Conservation (phyloP, 805 yeast genomes). For the Wickerhamomyces rabaulensis region DNA sequence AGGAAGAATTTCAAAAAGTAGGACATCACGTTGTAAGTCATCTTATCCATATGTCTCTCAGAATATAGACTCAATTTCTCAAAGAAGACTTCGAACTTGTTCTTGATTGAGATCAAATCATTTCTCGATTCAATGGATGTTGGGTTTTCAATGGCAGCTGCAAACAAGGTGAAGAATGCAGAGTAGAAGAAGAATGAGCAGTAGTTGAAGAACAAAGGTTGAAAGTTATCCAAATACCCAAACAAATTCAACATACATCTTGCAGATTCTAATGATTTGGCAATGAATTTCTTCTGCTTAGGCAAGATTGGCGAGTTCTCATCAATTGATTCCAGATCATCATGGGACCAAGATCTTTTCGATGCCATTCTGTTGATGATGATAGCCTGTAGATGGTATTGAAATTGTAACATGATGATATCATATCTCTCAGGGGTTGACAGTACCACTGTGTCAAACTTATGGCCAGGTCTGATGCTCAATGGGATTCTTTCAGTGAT, state of each 20-base stretch:
- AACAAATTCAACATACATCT: conserved; percentile 13
- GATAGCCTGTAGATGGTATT: conserved; percentile 16
- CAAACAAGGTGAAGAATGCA: conserved; percentile 21
- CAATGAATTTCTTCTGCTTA: conserved; percentile 14
- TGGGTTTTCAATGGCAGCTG: conserved; percentile 20
- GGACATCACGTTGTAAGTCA: conserved; percentile 8
- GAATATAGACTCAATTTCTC: conserved; percentile 1
- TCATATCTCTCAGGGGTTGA: conserved; percentile 1
- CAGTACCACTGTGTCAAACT: not conserved
- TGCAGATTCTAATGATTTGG: conserved; percentile 17
- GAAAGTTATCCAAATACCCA: conserved; percentile 1
- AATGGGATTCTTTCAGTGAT: conserved; percentile 9
- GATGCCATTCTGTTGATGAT: conserved; percentile 24
- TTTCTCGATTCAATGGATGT: conserved; percentile 4
- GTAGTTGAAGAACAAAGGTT: conserved; percentile 10
- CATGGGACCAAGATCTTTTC: conserved; percentile 20
- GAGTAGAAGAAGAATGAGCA: conserved; percentile 17
- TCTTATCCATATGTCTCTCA: conserved; percentile 4
- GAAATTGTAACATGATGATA: conserved; percentile 13
- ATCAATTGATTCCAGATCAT: conserved; percentile 9
- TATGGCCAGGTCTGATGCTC: conserved; percentile 12
- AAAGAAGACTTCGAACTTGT: conserved; percentile 6
- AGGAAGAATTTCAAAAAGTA: conserved; percentile 16
- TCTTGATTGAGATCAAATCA: conserved; percentile 13
- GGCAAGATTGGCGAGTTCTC: conserved; percentile 6